Conservation (phyloP, 805 yeast genomes). For the Sugiyamaella marilandica region DNA sequence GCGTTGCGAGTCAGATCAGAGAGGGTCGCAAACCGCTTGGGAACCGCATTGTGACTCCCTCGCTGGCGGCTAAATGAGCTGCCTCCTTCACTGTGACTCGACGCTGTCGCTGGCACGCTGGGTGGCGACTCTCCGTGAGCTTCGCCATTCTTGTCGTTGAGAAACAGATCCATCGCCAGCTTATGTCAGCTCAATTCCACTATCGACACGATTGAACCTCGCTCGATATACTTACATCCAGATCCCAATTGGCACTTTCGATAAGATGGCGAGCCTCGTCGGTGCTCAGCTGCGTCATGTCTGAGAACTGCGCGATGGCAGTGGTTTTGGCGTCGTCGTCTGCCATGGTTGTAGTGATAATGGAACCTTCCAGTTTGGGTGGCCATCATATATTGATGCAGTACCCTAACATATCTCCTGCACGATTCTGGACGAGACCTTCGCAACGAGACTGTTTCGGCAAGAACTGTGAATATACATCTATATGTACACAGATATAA, state of each 20-base stretch:
- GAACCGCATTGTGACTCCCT: background rate
- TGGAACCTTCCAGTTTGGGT: background rate
- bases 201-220: background rate
- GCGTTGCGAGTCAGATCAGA: constrained; percentile 25
- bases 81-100: background rate
- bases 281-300: constrained; percentile 36
- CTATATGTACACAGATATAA: too few relatives aligned
- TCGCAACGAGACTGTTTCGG: too few relatives aligned
- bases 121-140: background rate
- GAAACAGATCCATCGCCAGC: constrained; percentile 12
- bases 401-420: too few relatives aligned
- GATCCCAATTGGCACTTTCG: constrained; percentile 32
- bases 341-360: background rate
- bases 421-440: too few relatives aligned
- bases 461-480: too few relatives aligned
- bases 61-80: background rate
- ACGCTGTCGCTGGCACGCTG: background rate
- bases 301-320: constrained; percentile 32
- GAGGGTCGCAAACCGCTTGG: constrained; percentile 28
- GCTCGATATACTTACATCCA: constrained; percentile 22
- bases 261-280: constrained; percentile 39
- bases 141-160: constrained; percentile 4
- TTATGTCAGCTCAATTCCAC: background rate
- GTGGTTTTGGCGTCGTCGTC: background rate
- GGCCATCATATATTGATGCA: too few relatives aligned